Evolutionary conservation across 179 eudicot genomes (phyloP), one percentile per base, ranked within the genome.

Genomic region (Nepenthes alata): DNA sequence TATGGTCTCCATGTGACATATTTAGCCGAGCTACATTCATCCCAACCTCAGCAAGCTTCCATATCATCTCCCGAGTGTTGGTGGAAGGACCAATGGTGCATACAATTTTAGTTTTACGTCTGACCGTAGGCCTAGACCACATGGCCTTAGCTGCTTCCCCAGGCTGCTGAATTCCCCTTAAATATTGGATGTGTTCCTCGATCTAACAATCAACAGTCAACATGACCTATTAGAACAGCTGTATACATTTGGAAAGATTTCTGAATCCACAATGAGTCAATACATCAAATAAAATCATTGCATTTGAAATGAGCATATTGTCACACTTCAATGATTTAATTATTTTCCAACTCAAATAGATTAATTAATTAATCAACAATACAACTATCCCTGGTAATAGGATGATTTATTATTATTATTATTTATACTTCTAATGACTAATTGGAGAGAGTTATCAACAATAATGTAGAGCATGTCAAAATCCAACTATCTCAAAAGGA

Each of bases 81-180:
- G 96, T 86, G 35, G 96, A 89, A 56, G 96, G 96, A 64, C 96
- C 96, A 63, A 89, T 84, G 45, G 96, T 89, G 78, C 96, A 89
- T 16, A 88, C 91, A 60, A 86, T 89, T 68, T 87, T 87, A 0
- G 96, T 87, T 77, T 84, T 89, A 8, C 95, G 81, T 45, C 80
- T 75, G 6, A 80, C 88, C 0, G 63, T 74, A 16, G 91, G 91
- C 79, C 83, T 87, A 55, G 91, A 66, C 95, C 87, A 83, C 72
- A 78, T 70, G 35, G 80, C 75, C 11, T 55, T 53, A 35, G 83
- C 71, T 37, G 81, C 80, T 55, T 82, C 85, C 37, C 78, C 75
- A 53, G 54, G 61, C 45, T 72, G 83, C 63, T 76, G 79, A 47
- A 66, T 55, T 60, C 74, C 86, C 39, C 52, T 73, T 16, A 80